A percentile compares a stretch with the other conserved stretches of the same genome.
Conservation (phyloP, 148 eudicot species). For the Rhododendron simsii region DNA sequence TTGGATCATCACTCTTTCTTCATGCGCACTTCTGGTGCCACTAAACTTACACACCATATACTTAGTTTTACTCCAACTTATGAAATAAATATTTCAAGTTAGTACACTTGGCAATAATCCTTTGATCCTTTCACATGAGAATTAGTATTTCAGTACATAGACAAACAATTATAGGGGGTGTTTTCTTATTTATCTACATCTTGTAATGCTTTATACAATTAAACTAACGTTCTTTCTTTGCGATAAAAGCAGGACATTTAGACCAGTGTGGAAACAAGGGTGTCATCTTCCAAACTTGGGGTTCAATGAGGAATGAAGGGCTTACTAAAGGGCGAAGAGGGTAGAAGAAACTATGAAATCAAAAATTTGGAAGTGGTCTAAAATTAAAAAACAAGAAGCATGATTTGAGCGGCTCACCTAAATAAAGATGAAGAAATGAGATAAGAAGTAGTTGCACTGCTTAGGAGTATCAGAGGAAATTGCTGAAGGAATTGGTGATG, state of each 20-base stretch:
- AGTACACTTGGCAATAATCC: background rate
- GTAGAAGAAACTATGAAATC: background rate
- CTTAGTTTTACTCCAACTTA: background rate
- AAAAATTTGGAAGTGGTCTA: background rate
- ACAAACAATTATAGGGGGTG: background rate
- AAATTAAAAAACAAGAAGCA: background rate
- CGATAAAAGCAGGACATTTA: background rate
- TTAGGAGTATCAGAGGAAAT: constrained; percentile 8
- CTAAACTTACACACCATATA: too few relatives aligned
- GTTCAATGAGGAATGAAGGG: background rate
- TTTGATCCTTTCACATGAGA: background rate
- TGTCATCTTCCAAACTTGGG: background rate
- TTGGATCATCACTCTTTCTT: too few relatives aligned
- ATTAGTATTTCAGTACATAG: background rate
- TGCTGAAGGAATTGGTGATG: constrained; percentile 21
- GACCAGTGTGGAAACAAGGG: background rate
- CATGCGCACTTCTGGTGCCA: too few relatives aligned
- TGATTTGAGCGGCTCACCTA: constrained; percentile 9
- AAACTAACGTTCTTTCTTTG: background rate
- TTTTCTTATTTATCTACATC: background rate
- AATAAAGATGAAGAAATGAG: constrained; percentile 4
- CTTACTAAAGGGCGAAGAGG: background rate
- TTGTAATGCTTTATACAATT: background rate
- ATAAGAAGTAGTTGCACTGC: background rate
- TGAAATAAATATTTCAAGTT: background rate